Percentiles rank a stretch among this genome's conserved stretches.
Evolutionary conservation across 768 basidiomycete species (phyloP).

Genomic region (Lactarius vividus): DNA sequence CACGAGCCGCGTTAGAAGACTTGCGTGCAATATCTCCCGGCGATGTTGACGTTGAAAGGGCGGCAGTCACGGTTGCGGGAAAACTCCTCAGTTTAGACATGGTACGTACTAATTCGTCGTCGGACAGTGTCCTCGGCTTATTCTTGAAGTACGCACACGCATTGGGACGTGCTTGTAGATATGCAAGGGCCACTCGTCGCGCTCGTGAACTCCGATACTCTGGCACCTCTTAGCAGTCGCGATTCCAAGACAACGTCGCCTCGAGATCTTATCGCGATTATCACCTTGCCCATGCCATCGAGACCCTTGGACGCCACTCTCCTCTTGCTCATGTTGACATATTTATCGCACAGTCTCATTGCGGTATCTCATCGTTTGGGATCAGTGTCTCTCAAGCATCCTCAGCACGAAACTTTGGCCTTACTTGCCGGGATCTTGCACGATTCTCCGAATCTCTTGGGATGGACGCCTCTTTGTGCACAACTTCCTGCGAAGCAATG

Average conservation of each 20-base stretch:
- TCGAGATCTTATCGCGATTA: slow-evolving; percentile 27
- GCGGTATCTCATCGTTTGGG: slow-evolving; percentile 36
- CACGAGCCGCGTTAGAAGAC: slow-evolving; percentile 43
- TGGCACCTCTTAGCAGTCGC: slow-evolving; percentile 1
- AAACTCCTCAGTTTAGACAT: slow-evolving; percentile 68
- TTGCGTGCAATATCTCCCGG: slow-evolving; percentile 47
- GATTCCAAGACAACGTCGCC: slow-evolving; percentile 26
- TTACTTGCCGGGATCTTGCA: slow-evolving; percentile 37
- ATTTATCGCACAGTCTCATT: slow-evolving; percentile 53
- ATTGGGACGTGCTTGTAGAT: slow-evolving; percentile 41
- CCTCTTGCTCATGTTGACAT: slow-evolving; percentile 57
- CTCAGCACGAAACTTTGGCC: slow-evolving; percentile 17
- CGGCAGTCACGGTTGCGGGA: slow-evolving; percentile 62
- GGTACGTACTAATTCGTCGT: slow-evolving; percentile 43
- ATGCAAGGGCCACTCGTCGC: slow-evolving; percentile 46
- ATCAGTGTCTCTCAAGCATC: slow-evolving; percentile 25
- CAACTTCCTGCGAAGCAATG: slow-evolving; percentile 50
- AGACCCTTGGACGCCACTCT: slow-evolving; percentile 35
- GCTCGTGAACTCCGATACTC: slow-evolving; percentile 25
- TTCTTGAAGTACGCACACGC: slow-evolving; percentile 52
- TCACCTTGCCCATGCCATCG: slow-evolving; percentile 46
- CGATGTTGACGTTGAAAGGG: slow-evolving; percentile 68
- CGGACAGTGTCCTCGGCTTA: background rate
- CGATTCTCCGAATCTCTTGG: slow-evolving; percentile 41
- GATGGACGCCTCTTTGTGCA: slow-evolving; percentile 51